Percentiles rank a stretch among this genome's conserved stretches.
These are phyloP conservation scores for Blastocystis sp. DNA, from an alignment of 352 stramenopile genomes.

Conservation along the genomic window DNA sequence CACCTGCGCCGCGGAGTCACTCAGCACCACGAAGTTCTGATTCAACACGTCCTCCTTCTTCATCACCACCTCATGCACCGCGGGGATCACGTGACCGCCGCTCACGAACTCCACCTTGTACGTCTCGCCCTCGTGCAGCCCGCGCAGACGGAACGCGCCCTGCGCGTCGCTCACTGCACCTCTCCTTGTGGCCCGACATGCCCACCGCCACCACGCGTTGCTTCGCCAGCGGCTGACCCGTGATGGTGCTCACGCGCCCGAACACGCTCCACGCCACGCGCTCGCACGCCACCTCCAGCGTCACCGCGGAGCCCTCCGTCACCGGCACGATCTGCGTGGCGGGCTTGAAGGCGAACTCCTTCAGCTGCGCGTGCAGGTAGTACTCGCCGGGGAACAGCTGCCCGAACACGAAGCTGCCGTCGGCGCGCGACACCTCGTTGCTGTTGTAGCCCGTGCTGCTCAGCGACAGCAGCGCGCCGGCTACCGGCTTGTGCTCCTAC, in stretches of 20 bases:
- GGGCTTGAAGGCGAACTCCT: conserved; percentile 30
- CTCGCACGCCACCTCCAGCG: not conserved
- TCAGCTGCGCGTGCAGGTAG: conserved; percentile 41
- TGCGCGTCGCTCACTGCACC: not conserved
- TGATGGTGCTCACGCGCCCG: conserved; percentile 30
- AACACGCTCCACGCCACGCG: conserved; percentile 48
- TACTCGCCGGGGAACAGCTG: conserved; percentile 46
- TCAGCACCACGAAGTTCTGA: conserved; percentile 12
- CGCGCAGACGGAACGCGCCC: conserved; percentile 44
- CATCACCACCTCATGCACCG: not conserved
- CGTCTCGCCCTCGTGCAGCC: not conserved
- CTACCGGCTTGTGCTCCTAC: conserved; percentile 10
- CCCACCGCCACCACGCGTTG: not conserved
- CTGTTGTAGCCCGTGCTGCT: not conserved
- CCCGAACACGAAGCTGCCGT: conserved; percentile 44
- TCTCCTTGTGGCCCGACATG: not conserved
- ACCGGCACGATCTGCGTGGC: conserved; percentile 21
- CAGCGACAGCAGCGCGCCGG: conserved; percentile 21
- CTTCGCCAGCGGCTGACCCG: conserved; percentile 14
- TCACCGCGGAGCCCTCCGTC: not conserved
- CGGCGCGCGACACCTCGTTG: not conserved
- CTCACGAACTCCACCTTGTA: not conserved
- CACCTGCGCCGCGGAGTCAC: not conserved
- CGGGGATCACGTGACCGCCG: not conserved
- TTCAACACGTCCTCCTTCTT: not conserved